phyloP scores from a whole-genome alignment of 2,329 filamentous ascomycete species.

The Trichoderma semiorbis region DNA sequence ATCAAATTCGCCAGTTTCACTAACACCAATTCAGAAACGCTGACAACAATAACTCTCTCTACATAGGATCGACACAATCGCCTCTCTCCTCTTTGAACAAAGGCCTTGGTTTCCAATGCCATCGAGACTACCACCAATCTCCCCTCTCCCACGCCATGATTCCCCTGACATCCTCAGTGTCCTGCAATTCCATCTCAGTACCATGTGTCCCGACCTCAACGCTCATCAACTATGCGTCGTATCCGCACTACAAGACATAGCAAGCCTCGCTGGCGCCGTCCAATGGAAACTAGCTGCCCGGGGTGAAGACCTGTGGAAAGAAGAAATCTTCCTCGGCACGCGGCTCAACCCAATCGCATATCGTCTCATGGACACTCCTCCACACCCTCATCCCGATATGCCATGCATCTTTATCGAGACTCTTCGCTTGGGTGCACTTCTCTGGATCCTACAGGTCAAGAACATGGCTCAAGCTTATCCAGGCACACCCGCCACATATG shows the following conservation, averaged over 20 bases:
- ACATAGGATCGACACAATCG: constrained; percentile 9
- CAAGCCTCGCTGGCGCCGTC: background rate
- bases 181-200: background rate
- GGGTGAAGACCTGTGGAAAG: constrained; percentile 3
- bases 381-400: background rate
- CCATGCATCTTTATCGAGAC: background rate
- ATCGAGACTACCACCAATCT: background rate
- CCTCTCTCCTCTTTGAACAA: constrained; percentile 1
- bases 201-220: background rate
- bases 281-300: background rate
- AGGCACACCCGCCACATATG: background rate
- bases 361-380: background rate
- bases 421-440: background rate
- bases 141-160: background rate
- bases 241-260: background rate
- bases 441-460: constrained; percentile 7
- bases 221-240: background rate
- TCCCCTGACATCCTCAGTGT: background rate
- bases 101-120: constrained; percentile 10
- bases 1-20: background rate
- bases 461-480: constrained; percentile 8
- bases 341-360: constrained; percentile 10
- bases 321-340: constrained; percentile 7
- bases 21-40: background rate
- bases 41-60: background rate